These are phyloP conservation scores for Leccinum fallax DNA, from an alignment of 1,284 basidiomycete genomes.

Conservation along the genomic window DNA sequence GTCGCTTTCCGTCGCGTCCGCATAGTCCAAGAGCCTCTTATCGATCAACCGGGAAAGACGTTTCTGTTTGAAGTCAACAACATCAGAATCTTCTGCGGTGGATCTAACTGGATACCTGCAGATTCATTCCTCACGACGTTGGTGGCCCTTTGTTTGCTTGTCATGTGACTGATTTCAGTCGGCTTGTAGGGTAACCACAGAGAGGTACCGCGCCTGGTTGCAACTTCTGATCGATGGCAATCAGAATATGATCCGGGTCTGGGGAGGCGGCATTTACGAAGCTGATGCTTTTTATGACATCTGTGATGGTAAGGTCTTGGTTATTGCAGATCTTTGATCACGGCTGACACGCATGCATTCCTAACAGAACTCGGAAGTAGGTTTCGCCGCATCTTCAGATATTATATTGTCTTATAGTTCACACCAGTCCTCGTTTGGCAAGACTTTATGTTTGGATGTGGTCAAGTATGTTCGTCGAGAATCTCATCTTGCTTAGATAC, in stretches of 20 bases:
- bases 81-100: conserved; percentile 85
- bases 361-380: conserved; percentile 65
- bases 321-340: neutral
- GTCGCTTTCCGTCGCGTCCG: conserved; percentile 77
- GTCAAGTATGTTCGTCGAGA: conserved; percentile 48
- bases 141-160: conserved; percentile 23
- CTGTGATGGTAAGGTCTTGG: conserved; percentile 61
- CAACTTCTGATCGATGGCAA: conserved; percentile 77
- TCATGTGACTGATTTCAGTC: conserved; percentile 1
- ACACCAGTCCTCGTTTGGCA: conserved; percentile 80
- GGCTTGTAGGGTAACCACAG: conserved; percentile 47
- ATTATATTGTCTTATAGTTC: conserved; percentile 10
- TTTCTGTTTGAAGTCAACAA: conserved; percentile 93
- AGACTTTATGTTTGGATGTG: conserved; percentile 88
- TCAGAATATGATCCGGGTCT: conserved; percentile 83
- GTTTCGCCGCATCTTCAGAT: conserved; percentile 30
- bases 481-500: conserved; percentile 8
- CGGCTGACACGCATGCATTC: conserved; percentile 1
- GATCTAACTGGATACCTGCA: conserved; percentile 92
- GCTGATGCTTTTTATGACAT: conserved; percentile 76
- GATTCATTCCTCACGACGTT: conserved; percentile 86
- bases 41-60: conserved; percentile 72
- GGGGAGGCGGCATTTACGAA: conserved; percentile 88
- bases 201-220: conserved; percentile 71
- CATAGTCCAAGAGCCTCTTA: conserved; percentile 75